These are phyloP conservation scores for Mortierella antarctica DNA, from an alignment of 192 early-diverging fungal genomes.

Conservation along the genomic window DNA sequence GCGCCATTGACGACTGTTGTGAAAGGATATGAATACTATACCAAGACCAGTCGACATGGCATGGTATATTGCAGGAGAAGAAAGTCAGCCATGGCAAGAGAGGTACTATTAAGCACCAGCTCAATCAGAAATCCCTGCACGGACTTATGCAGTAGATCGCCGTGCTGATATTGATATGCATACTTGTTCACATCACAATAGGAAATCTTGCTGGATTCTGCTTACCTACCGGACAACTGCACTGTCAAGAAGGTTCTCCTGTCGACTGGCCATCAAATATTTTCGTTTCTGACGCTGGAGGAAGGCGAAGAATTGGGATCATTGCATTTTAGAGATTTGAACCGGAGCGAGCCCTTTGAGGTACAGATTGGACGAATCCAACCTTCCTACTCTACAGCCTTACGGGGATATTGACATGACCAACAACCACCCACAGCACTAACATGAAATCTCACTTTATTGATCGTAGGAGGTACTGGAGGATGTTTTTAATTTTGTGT, in stretches of 20 bases:
- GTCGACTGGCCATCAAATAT: constrained; percentile 63
- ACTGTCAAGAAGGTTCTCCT: constrained; percentile 62
- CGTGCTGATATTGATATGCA: background rate
- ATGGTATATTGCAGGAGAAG: constrained; percentile 62
- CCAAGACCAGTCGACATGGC: constrained; percentile 57
- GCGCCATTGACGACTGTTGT: constrained; percentile 60
- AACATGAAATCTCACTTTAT: background rate
- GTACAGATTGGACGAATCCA: constrained; percentile 14
- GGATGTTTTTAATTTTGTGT: constrained; percentile 76
- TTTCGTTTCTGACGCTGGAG: constrained; percentile 62
- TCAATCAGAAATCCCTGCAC: too few relatives aligned
- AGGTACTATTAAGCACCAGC: constrained; percentile 36
- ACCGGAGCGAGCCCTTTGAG: constrained; percentile 44
- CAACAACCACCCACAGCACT: background rate
- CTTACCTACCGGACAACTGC: constrained; percentile 58
- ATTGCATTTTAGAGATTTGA: constrained; percentile 61
- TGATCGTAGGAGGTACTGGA: constrained; percentile 54
- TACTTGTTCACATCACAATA: constrained; percentile 9
- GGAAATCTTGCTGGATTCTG: constrained; percentile 64
- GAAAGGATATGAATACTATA: constrained; percentile 66
- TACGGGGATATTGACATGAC: background rate
- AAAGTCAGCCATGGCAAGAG: constrained; percentile 42
- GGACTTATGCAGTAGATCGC: background rate
- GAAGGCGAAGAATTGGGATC: constrained; percentile 65
- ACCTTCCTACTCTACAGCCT: background rate